phyloP scores from a whole-genome alignment of 78 protist species.

The Speleostelium caveatum region DNA sequence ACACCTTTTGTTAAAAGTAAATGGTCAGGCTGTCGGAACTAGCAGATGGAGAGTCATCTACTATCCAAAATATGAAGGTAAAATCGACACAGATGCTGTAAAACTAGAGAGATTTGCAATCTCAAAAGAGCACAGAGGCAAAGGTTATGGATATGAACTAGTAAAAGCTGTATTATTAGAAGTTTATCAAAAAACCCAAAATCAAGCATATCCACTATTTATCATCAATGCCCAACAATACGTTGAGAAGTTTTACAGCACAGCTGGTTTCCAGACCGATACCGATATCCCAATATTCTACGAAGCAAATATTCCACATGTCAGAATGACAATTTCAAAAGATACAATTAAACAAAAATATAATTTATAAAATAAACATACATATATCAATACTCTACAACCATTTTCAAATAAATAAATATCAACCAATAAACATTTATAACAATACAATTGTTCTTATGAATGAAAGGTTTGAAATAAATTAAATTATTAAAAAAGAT shows the following conservation, averaged over 20 bases:
- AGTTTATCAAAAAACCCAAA: constrained; percentile 26
- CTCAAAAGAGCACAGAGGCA: constrained; percentile 46
- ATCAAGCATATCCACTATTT: constrained; percentile 19
- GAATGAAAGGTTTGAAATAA: no score
- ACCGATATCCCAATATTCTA: constrained; percentile 43
- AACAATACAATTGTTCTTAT: no score
- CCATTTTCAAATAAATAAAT: no score
- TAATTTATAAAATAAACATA: no score
- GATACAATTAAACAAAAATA: constrained; percentile 29
- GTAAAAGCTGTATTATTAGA: constrained; percentile 34
- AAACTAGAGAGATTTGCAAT: constrained; percentile 75
- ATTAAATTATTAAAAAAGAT: no score
- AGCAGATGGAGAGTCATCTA: constrained; percentile 43
- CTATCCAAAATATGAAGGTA: constrained; percentile 51
- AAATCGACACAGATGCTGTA: constrained; percentile 25
- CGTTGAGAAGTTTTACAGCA: constrained; percentile 39
- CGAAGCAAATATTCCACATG: constrained; percentile 63
- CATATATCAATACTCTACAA: no score
- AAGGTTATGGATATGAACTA: constrained; percentile 35
- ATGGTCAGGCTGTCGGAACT: constrained; percentile 51
- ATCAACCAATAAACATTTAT: no score
- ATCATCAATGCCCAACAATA: constrained; percentile 75
- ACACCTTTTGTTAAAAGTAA: constrained; percentile 34
- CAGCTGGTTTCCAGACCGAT: constrained; percentile 51
- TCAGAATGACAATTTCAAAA: constrained; percentile 39